These are phyloP conservation scores for Botryosphaeria dothidea DNA, from an alignment of 2,329 filamentous ascomycete species.

Conservation along the genomic window DNA sequence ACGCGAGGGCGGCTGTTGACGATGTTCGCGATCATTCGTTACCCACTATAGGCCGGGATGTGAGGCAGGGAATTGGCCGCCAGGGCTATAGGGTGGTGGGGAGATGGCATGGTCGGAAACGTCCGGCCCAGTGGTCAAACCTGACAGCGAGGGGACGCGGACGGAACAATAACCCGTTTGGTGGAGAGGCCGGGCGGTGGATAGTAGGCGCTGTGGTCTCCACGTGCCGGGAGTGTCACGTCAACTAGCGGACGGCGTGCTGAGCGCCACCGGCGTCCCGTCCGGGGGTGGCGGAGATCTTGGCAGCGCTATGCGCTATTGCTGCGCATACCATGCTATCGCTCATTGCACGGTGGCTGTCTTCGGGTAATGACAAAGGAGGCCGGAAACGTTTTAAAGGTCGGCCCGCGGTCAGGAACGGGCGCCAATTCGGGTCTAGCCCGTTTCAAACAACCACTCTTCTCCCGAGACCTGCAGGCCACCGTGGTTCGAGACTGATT, in stretches of 20 bases:
- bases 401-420: conserved; percentile 9
- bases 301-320: conserved; percentile 5
- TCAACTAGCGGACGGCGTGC: not conserved
- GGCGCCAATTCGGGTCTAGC: not conserved
- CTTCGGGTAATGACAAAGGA: conserved; percentile 14
- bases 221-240: conserved; percentile 1
- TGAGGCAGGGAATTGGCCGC: not conserved
- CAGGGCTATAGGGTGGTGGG: not conserved
- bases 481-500: conserved; percentile 9
- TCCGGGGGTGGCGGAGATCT: conserved; percentile 5
- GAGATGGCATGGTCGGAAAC: conserved; percentile 1
- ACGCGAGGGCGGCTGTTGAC: not conserved
- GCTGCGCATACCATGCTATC: not conserved
- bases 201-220: not conserved
- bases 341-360: not conserved
- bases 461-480: conserved; percentile 2
- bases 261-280: conserved; percentile 6
- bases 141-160: not conserved
- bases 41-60: conserved; percentile 15
- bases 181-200: not conserved
- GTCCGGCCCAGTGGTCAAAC: not conserved
- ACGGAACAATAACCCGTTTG: not conserved
- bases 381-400: not conserved
- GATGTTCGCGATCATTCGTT: not conserved
- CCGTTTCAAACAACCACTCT: conserved; percentile 1